These are phyloP conservation scores for Gracilariopsis chorda DNA, from an alignment of 23 red algal species.

Conservation along the genomic window DNA sequence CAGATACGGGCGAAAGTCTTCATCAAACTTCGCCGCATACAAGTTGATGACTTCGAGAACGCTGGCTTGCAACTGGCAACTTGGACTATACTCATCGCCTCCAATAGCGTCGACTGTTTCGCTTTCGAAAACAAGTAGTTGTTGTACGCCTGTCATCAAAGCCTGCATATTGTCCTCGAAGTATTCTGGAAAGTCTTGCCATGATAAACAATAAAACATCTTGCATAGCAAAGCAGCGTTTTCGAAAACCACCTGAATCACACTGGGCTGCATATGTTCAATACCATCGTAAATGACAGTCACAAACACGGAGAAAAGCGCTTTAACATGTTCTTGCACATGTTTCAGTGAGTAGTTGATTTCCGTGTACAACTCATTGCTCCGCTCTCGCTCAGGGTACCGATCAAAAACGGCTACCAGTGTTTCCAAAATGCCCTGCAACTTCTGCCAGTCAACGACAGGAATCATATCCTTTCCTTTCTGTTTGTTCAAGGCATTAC, in stretches of 20 bases:
- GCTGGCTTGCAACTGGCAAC: constrained; percentile 66
- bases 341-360: constrained; percentile 70
- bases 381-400: constrained; percentile 76
- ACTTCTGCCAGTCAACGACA: constrained; percentile 40
- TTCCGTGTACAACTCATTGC: constrained; percentile 87
- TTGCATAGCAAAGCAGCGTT: constrained; percentile 37
- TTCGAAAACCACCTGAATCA: constrained; percentile 36
- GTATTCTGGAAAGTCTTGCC: constrained; percentile 94
- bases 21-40: constrained; percentile 90
- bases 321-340: constrained; percentile 56
- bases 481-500: neutral
- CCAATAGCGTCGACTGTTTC: constrained; percentile 28
- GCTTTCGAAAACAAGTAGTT: constrained; percentile 62
- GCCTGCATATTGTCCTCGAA: constrained; percentile 93
- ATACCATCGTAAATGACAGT: constrained; percentile 34
- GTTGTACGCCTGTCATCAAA: constrained; percentile 65
- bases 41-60: constrained; percentile 76
- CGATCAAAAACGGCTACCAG: constrained; percentile 89
- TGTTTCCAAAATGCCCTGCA: constrained; percentile 78
- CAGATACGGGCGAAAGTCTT: constrained; percentile 95
- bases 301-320: constrained; percentile 40
- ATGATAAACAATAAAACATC: constrained; percentile 90
- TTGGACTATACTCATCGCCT: constrained; percentile 45
- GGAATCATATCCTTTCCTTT: neutral
- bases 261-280: constrained; percentile 13